A percentile compares a stretch with the other conserved stretches of the same genome.
Evolutionary conservation across 1,284 basidiomycete species (phyloP).

Genomic region (Ceratobasidium sp.): DNA sequence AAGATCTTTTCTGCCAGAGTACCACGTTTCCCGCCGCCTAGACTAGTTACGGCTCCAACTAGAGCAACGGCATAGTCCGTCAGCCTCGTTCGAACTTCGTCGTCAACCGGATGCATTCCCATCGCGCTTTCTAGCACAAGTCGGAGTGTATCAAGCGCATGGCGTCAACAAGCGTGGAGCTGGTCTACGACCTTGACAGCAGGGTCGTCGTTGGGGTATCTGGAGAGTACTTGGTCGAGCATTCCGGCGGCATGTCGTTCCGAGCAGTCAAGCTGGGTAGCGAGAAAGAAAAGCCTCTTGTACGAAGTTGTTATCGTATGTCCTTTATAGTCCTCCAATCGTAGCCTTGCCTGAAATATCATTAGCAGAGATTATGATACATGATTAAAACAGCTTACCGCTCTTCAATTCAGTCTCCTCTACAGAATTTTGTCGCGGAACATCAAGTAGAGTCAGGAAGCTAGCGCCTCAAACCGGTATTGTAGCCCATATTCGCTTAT

Average conservation of each 20-base stretch:
- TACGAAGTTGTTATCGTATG: slow-evolving; percentile 79
- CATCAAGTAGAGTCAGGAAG: slow-evolving; percentile 73
- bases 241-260: slow-evolving; percentile 80
- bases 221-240: slow-evolving; percentile 73
- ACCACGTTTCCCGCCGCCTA: slow-evolving; percentile 55
- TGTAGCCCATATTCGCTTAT: slow-evolving; percentile 79
- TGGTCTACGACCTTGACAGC: slow-evolving; percentile 76
- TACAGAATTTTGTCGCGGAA: slow-evolving; percentile 70
- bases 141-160: slow-evolving; percentile 75
- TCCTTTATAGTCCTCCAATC: slow-evolving; percentile 71
- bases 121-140: slow-evolving; percentile 62
- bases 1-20: slow-evolving; percentile 70
- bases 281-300: slow-evolving; percentile 80
- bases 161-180: slow-evolving; percentile 76
- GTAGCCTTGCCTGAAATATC: slow-evolving; percentile 70
- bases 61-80: slow-evolving; percentile 52
- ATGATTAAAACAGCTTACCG: slow-evolving; percentile 65
- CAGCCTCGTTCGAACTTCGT: slow-evolving; percentile 50
- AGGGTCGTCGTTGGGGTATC: slow-evolving; percentile 73
- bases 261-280: slow-evolving; percentile 81
- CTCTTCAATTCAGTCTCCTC: slow-evolving; percentile 81
- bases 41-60: slow-evolving; percentile 63
- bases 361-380: slow-evolving; percentile 20
- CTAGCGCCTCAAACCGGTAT: slow-evolving; percentile 76
- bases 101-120: slow-evolving; percentile 51